phyloP scores from a whole-genome alignment of 306 rosid species.

The Biancaea sappan region DNA sequence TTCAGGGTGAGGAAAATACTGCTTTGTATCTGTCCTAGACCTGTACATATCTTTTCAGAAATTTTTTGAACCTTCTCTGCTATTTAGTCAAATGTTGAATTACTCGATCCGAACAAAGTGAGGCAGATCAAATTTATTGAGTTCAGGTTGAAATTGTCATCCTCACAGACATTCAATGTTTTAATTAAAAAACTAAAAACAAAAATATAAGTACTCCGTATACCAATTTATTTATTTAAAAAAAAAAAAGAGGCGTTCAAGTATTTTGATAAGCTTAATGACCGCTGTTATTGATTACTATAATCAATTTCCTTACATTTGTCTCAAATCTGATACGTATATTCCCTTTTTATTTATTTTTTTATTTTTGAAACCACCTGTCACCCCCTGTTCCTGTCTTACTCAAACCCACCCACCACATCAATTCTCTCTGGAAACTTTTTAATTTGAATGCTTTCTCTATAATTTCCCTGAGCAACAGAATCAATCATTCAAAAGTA shows the following conservation, averaged over 20 bases:
- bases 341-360: constrained; percentile 28
- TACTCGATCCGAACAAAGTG: too few species aligned
- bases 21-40: too few species aligned
- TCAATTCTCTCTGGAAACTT: constrained; percentile 24
- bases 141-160: too few species aligned
- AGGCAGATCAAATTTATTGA: too few species aligned
- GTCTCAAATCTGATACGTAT: constrained; percentile 35
- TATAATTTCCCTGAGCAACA: background rate
- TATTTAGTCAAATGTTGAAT: too few species aligned
- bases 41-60: too few species aligned
- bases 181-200: constrained; percentile 21
- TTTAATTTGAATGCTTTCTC: background rate
- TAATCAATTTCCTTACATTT: constrained; percentile 29
- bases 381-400: constrained; percentile 36
- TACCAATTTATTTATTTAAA: too few species aligned
- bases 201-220: background rate
- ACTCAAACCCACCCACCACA: constrained; percentile 34
- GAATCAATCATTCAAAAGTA: background rate
- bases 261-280: constrained; percentile 37
- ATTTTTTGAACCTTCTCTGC: too few species aligned
- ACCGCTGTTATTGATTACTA: constrained; percentile 41
- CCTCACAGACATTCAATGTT: too few species aligned
- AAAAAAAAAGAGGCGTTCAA: background rate
- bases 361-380: constrained; percentile 26
- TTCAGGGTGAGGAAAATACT: too few species aligned